Evolutionary conservation across 768 basidiomycete species (phyloP).

Genomic region (Leccinum pellstonianum): DNA sequence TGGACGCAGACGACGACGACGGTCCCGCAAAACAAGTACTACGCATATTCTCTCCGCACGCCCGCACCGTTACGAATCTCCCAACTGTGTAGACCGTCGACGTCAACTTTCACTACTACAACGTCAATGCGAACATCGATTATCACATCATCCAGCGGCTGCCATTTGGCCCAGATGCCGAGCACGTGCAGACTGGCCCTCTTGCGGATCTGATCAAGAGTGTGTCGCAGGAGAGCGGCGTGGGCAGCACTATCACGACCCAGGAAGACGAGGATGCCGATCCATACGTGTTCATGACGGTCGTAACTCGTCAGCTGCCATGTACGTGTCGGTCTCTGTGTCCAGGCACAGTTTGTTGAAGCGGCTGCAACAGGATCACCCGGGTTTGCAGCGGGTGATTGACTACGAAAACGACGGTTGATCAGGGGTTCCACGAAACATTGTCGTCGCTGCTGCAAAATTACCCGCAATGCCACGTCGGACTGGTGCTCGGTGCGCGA

Average conservation of each 20-base stretch:
- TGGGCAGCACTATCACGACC: conserved; percentile 93
- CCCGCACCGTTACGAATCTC: background rate
- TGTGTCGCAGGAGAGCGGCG: conserved; percentile 66
- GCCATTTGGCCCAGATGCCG: conserved; percentile 73
- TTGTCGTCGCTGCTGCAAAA: conserved; percentile 43
- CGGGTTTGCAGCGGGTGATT: conserved; percentile 66
- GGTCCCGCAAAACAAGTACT: conserved; percentile 41
- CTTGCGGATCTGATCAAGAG: conserved; percentile 77
- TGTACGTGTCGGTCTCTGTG: conserved; percentile 36
- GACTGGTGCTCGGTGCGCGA: conserved; percentile 85
- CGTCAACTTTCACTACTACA: conserved; percentile 83
- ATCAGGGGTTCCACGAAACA: conserved; percentile 49
- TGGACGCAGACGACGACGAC: conserved; percentile 30
- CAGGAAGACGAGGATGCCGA: conserved; percentile 55
- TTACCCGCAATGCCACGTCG: conserved; percentile 51
- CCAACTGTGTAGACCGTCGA: conserved; percentile 16
- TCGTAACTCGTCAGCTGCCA: conserved; percentile 61
- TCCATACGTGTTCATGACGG: conserved; percentile 85
- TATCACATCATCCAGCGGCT: conserved; percentile 84
- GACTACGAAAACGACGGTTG: conserved; percentile 62
- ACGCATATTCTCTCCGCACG: conserved; percentile 20
- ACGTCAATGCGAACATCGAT: conserved; percentile 77
- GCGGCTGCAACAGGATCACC: conserved; percentile 52
- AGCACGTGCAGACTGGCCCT: conserved; percentile 64
- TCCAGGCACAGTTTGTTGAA: background rate